phyloP scores from a whole-genome alignment of 176 grass and related monocot species.

The Elymus sibiricus region DNA sequence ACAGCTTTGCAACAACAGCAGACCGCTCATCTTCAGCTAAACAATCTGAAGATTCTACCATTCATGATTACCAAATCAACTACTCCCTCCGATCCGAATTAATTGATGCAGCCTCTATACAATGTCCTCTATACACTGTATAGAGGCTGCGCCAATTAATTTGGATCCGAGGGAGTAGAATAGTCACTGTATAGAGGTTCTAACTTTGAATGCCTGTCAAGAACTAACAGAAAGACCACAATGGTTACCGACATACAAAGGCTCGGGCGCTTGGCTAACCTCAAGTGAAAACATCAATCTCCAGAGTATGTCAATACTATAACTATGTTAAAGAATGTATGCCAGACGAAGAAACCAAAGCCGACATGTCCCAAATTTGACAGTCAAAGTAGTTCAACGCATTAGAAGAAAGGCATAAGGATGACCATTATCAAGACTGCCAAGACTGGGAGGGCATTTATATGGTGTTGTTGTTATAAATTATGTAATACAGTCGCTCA shows the following conservation, averaged over 20 bases:
- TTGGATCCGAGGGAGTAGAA: too few species aligned
- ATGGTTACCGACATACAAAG: neutral
- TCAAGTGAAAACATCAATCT: neutral
- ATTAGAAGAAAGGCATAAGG: neutral
- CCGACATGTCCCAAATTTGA: neutral
- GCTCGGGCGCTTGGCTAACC: neutral
- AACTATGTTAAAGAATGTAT: neutral
- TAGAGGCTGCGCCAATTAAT: too few species aligned
- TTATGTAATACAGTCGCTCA: neutral
- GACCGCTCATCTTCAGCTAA: neutral
- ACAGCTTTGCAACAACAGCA: neutral
- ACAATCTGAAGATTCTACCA: neutral
- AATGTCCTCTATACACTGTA: too few species aligned
- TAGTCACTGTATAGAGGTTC: neutral
- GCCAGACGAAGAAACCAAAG: neutral
- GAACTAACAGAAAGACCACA: neutral
- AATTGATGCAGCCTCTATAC: too few species aligned
- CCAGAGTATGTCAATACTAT: neutral
- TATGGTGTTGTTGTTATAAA: neutral
- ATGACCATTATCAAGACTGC: neutral
- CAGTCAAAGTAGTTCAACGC: neutral
- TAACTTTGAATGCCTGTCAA: neutral
- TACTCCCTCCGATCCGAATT: too few species aligned
- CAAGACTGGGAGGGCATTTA: neutral
- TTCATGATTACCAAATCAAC: neutral